Evolutionary conservation across 2,329 filamentous ascomycete genomes (phyloP).

Genomic region (Epichloe hybrida): DNA sequence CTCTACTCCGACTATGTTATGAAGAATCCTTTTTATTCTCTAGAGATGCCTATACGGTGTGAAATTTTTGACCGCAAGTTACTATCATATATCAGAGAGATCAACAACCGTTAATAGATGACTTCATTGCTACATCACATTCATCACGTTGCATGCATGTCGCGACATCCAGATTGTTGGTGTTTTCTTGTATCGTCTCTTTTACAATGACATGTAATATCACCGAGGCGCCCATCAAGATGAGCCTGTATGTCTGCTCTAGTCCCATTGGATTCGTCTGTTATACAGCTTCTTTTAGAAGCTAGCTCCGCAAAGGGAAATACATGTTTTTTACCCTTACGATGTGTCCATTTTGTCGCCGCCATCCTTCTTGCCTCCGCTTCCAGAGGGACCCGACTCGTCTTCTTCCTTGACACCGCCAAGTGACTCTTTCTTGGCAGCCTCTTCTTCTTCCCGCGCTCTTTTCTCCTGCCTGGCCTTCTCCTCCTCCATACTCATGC

Average conservation of each 20-base stretch:
- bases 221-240: no score
- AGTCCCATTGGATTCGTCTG: neutral
- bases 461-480: conserved; percentile 84
- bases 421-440: conserved; percentile 60
- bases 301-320: conserved; percentile 2
- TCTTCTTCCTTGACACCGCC: conserved; percentile 73
- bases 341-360: conserved; percentile 86
- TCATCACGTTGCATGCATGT: neutral
- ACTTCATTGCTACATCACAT: neutral
- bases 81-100: conserved; percentile 63
- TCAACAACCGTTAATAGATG: conserved; percentile 40
- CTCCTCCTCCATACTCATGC: conserved; percentile 98
- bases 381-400: conserved; percentile 42
- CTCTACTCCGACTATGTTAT: conserved; percentile 95
- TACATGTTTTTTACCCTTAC: conserved; percentile 19
- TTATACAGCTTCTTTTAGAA: conserved; percentile 20
- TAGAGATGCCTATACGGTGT: conserved; percentile 94
- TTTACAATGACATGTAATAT: no score
- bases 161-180: no score
- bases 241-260: neutral
- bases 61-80: conserved; percentile 88
- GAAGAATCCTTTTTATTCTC: conserved; percentile 98
- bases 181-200: no score
- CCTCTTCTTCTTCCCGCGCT: conserved; percentile 60
- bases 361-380: conserved; percentile 22